A percentile compares a stretch with the other conserved stretches of the same genome.
These are phyloP conservation scores for Brassica hybrid DNA, from an alignment of 441 rosid genomes.

Conservation along the genomic window DNA sequence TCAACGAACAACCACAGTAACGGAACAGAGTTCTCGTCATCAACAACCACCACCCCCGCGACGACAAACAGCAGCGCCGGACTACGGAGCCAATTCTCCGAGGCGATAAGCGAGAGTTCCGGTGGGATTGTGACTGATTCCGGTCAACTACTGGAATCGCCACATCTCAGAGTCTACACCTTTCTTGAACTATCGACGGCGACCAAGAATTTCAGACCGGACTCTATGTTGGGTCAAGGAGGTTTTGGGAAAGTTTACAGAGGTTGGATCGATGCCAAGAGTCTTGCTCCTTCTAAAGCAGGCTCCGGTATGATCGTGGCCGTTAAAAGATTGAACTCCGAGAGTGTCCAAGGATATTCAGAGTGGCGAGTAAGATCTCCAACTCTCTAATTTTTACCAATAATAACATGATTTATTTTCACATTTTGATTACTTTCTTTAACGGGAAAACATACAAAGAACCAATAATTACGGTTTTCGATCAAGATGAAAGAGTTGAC, in stretches of 20 bases:
- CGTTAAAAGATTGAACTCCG: constrained; percentile 8
- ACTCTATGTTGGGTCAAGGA: constrained; percentile 9
- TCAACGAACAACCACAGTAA: constrained; percentile 6
- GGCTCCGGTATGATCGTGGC: background rate
- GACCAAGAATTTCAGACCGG: constrained; percentile 4
- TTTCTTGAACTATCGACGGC: constrained; percentile 2
- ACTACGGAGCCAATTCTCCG: constrained; percentile 7
- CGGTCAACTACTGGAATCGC: background rate
- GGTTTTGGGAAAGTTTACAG: background rate
- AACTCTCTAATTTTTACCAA: background rate
- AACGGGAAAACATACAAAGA: background rate
- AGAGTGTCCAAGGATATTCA: background rate
- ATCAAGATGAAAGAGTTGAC: constrained; percentile 35
- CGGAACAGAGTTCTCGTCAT: background rate
- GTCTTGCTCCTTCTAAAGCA: background rate
- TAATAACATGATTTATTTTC: background rate
- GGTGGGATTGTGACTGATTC: constrained; percentile 1
- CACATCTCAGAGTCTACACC: background rate
- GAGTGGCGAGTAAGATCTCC: background rate
- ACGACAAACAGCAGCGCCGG: background rate
- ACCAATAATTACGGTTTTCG: constrained; percentile 21
- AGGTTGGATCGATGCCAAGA: constrained; percentile 11
- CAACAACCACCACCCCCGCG: constrained; percentile 5
- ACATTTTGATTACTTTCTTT: constrained; percentile 14
- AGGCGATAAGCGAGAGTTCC: background rate